Evolutionary conservation across 495 filamentous ascomycete species (phyloP).

Genomic region (Usnea hakonensis): DNA sequence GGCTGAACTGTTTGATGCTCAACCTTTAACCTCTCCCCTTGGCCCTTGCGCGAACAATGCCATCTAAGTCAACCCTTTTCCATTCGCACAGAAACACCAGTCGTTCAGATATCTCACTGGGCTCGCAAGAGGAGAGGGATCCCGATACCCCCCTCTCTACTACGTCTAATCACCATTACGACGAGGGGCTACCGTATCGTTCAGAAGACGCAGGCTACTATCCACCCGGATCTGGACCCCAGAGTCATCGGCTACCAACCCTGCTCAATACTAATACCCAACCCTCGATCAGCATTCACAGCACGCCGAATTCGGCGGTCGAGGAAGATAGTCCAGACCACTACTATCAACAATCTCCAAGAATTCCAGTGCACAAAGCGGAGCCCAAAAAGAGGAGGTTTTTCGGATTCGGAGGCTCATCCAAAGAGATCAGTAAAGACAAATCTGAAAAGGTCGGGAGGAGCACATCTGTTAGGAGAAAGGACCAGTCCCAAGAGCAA

Average conservation of each 20-base stretch:
- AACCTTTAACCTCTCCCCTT: not conserved
- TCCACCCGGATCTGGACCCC: slow-evolving; percentile 15
- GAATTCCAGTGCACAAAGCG: slow-evolving; percentile 18
- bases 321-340: slow-evolving; percentile 23
- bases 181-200: slow-evolving; percentile 12
- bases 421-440: slow-evolving; percentile 18
- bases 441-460: slow-evolving; percentile 20
- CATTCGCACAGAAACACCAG: not conserved
- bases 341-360: slow-evolving; percentile 22
- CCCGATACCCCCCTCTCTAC: slow-evolving; percentile 17
- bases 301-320: slow-evolving; percentile 16
- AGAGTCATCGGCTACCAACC: slow-evolving; percentile 20
- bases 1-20: not conserved
- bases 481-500: slow-evolving; percentile 11
- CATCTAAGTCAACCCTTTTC: not conserved
- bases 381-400: slow-evolving; percentile 25
- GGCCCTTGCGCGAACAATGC: slow-evolving; percentile 1
- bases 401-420: slow-evolving; percentile 21
- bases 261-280: slow-evolving; percentile 16
- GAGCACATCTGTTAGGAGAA: slow-evolving; percentile 23
- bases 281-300: slow-evolving; percentile 23
- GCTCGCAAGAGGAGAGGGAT: slow-evolving; percentile 6
- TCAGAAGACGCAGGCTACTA: slow-evolving; percentile 18
- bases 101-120: slow-evolving; percentile 1
- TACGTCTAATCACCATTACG: slow-evolving; percentile 13